These are phyloP conservation scores for Flaveria sonorensis DNA, from an alignment of 129 eudicot species.

Conservation along the genomic window DNA sequence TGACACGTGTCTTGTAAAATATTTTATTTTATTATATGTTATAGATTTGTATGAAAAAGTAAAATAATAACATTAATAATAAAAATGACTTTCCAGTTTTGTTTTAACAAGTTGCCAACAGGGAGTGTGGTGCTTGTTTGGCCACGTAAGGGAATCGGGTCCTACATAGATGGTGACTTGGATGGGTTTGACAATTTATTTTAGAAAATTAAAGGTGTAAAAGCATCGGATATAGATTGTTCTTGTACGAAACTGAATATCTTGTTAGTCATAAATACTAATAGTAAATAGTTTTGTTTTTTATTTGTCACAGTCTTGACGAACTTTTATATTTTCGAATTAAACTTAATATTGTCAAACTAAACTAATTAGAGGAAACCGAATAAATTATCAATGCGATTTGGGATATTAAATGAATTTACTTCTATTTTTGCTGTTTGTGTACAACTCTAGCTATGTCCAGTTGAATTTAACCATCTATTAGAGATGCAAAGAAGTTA, in stretches of 20 bases:
- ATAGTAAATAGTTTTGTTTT: not conserved
- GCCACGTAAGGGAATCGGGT: constrained; percentile 51
- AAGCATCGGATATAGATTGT: not conserved
- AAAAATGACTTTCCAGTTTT: constrained; percentile 19
- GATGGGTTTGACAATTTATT: constrained; percentile 44
- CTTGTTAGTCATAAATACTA: not conserved
- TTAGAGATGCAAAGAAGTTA: too few species aligned
- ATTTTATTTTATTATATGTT: too few species aligned
- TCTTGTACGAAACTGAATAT: constrained; percentile 14
- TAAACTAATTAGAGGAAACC: not conserved
- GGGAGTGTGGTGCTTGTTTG: constrained; percentile 52
- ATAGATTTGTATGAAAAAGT: constrained; percentile 7
- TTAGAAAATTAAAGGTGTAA: constrained; percentile 23
- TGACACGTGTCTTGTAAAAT: too few species aligned
- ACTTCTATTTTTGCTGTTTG: not conserved
- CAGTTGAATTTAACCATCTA: too few species aligned
- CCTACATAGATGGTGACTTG: constrained; percentile 48
- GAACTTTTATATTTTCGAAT: not conserved
- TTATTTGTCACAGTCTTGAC: not conserved
- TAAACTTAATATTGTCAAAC: not conserved
- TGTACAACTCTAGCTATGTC: not conserved
- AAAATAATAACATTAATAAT: constrained; percentile 12
- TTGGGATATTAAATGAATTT: not conserved
- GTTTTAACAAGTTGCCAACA: constrained; percentile 39
- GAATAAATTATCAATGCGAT: not conserved